Evolutionary conservation across 2,329 filamentous ascomycete species (phyloP), one percentile per base, ranked within the genome.

Genomic region (Venturia oleaginea): DNA sequence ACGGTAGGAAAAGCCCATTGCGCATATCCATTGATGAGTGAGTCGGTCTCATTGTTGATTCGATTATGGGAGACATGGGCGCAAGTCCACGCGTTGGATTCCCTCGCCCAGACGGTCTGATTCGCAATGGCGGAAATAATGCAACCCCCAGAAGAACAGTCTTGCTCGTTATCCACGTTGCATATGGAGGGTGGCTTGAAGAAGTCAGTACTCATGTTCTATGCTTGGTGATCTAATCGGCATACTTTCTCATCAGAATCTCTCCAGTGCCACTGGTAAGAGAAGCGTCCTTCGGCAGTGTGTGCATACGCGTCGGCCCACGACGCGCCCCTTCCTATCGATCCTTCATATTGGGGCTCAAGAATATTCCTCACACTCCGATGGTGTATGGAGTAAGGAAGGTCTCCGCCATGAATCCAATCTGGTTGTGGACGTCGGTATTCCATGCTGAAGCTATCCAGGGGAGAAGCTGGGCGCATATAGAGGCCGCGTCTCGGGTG

Each of bases 301-400:
- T 76, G 75, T 38, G 81, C 78, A 69, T 81, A 84, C 38, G 71
- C 72, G 67, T 84, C 82, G 1, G 82, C 81, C 81, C 81, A 84
- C 1, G 80, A 81, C 15, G 82, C 80, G 17, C 82, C 74, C 63
- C 76, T 79, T 19, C 83, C 74, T 64, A 76, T 79, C 61, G 79
- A 80, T 19, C 83, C 71, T 64, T 75, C 73, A 65, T 77, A 77
- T 65, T 75, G 68, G 1, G 75, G 74, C 64, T 76, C 74, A 62
- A 77, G 74, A 54, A 78, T 72, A 7, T 74, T 59, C 10, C 68
- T 65, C 6, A 77, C 38, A 75, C 64, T 2, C 70, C 70, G 7
- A 68, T 69, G 0, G 76, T 75, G 69, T 82, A 83, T n/a, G 73
- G 64, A 4, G 73, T 72, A 61, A 84, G 71, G 68, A 79, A 80